Evolutionary conservation across 2,329 filamentous ascomycete species (phyloP), one percentile per base, ranked within the genome.

Genomic region (Dichotomopilus funicola): DNA sequence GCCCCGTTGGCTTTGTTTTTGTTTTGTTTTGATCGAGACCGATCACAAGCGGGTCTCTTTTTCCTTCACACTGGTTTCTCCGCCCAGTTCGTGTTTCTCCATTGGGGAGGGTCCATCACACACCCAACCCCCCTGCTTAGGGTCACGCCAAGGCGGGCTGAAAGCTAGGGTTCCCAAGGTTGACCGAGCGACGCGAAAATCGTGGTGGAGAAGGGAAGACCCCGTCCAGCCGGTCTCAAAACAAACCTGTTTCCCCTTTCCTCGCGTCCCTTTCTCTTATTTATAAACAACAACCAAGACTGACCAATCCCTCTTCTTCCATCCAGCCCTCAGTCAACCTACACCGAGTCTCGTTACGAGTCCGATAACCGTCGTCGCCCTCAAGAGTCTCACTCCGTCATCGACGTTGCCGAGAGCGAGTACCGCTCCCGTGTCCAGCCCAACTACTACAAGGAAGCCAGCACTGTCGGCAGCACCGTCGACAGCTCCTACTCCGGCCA

Each of bases 301-400:
- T 27, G 19, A 27, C 19, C 19, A 27, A 27, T 27, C 2, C 47
- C 50, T 51, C 59, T 55, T 59, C 49, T 49, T 6, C 27, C 63
- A 58, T 59, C 63, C 10, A 74, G 68, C 65, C 73, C 72, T 66
- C 68, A 64, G 49, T 65, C 67, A 55, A 66, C 63, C 66, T 84
- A 82, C 76, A 75, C 79, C 67, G 81, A 86, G 71, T 78, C 81
- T 71, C 81, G 83, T 70, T 74, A 88, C 72, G 82, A 89, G 73
- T 76, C 85, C 68, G 78, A 88, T 71, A 67, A 66, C 62, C 77
- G 77, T 63, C 71, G 72, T 65, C 73, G 74, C 67, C 70, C 73
- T 68, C 70, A 76, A 65, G 68, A 68, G 2, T 2, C 19, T 27
- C 19, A 27, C 65, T 77, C 72, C 64, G 73, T 78, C 63, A 77